Evolutionary conservation across 345 rosid species (phyloP).

Genomic region (Aegle marmelos): DNA sequence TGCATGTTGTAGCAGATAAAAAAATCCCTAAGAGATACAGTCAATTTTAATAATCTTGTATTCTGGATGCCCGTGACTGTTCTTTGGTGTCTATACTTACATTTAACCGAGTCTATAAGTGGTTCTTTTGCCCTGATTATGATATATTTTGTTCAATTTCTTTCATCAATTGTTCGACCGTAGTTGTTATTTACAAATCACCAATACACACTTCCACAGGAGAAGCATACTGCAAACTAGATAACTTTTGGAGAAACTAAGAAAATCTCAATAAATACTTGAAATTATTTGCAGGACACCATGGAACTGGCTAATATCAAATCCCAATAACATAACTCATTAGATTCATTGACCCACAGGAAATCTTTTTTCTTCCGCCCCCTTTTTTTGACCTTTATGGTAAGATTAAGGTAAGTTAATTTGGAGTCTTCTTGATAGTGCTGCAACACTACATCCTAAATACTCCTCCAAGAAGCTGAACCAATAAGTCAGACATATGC

Average conservation of each 20-base stretch:
- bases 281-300: neutral
- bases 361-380: neutral
- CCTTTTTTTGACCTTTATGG: neutral
- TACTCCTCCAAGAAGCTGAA: neutral
- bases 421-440: neutral
- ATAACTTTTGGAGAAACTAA: neutral
- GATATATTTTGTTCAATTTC: conserved; percentile 3
- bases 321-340: neutral
- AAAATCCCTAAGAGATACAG: neutral
- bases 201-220: neutral
- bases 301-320: neutral
- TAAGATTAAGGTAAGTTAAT: neutral
- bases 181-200: neutral
- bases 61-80: conserved; percentile 1
- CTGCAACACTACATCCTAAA: neutral
- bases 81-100: neutral
- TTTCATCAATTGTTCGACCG: neutral
- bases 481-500: neutral
- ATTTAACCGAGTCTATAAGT: conserved; percentile 6
- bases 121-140: neutral
- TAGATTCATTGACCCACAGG: neutral
- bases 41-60: neutral
- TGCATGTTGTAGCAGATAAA: neutral
- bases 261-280: neutral
- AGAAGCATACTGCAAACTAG: neutral